These are phyloP conservation scores for Ophiognomonia clavigignenti-juglandacearum DNA, from an alignment of 2,329 filamentous ascomycete genomes.

Conservation along the genomic window DNA sequence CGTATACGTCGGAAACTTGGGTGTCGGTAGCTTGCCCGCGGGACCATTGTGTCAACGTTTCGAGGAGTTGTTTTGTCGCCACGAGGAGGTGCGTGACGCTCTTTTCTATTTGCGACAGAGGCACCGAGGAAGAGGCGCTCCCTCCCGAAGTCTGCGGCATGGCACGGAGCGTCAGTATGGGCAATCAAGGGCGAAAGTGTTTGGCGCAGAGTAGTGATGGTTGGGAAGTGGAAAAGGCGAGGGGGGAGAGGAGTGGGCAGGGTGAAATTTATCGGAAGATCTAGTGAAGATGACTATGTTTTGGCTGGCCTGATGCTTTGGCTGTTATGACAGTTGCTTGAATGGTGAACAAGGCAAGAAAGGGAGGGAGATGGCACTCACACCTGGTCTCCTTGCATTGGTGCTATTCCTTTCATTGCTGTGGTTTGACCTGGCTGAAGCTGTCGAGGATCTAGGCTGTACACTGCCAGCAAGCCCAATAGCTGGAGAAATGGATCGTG, in stretches of 20 bases:
- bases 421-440: conserved; percentile 54
- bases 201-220: not conserved
- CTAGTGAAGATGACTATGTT: too few species aligned
- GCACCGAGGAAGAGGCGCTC: conserved; percentile 55
- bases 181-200: not conserved
- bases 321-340: too few species aligned
- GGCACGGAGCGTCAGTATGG: conserved; percentile 24
- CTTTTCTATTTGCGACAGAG: conserved; percentile 95
- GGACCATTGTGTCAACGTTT: conserved; percentile 97
- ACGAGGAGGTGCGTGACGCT: conserved; percentile 97
- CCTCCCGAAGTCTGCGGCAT: conserved; percentile 41
- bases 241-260: not conserved
- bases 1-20: conserved; percentile 97
- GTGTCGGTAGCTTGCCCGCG: conserved; percentile 85
- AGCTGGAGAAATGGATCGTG: conserved; percentile 57
- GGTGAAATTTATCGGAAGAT: not conserved
- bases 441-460: conserved; percentile 59
- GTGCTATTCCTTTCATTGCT: conserved; percentile 31
- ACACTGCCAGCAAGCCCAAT: conserved; percentile 33
- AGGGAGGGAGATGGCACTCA: conserved; percentile 35
- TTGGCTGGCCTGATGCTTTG: too few species aligned
- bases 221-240: not conserved
- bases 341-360: not conserved
- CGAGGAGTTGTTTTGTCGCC: conserved; percentile 94
- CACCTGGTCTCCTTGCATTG: conserved; percentile 50